Evolutionary conservation across 2,329 filamentous ascomycete genomes (phyloP), one percentile per base, ranked within the genome.

Genomic region (Microdochium trichocladiopsis): DNA sequence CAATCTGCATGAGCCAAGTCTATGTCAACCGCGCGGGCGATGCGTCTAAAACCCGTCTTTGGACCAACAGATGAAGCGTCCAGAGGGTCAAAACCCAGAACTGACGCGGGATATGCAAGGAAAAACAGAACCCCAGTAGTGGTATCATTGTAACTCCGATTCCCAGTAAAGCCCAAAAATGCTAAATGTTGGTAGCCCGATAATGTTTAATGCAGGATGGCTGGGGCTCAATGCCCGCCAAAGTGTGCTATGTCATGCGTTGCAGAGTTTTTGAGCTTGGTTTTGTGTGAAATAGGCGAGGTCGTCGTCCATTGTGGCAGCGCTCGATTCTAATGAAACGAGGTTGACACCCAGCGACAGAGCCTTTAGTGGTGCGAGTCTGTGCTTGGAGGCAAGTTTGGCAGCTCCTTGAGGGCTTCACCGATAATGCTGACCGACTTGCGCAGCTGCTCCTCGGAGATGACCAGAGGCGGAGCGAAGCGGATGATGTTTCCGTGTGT

Each of bases 401-500:
- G 91, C 51, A 99, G 78, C 70, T 96, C 92, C 59, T 79, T 76
- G 63, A 96, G 78, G 14, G 93, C 86, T 66, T 92, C 85, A 56
- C 84, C 79, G 66, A 99, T 95, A 63, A 94, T 93, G 50, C 69
- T 69, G 51, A 97, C 69, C 1, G 93, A 87, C 65, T 84, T 81
- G 60, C 84, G 79, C 59, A 99, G 86, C 72, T 99, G 84, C 55
- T 86, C 81, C 65, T 97, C 91, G 24, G 86, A 91, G 64, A 99
- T 97, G 58, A 99, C 91, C 51, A 99, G 77, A 21, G 94, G 94
- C 48, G 94, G 94, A n/a, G 94, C 94, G 56, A 99, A 87, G 53
- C 94, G 88, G 68, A 99, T 99, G 69, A 99, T 97, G 72, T 97
- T 96, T 66, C 95, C 87, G 71, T 99, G 94, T 6, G 94, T 99